phyloP scores from a whole-genome alignment of 495 filamentous ascomycete species.

The Lineolata rhizophorae region DNA sequence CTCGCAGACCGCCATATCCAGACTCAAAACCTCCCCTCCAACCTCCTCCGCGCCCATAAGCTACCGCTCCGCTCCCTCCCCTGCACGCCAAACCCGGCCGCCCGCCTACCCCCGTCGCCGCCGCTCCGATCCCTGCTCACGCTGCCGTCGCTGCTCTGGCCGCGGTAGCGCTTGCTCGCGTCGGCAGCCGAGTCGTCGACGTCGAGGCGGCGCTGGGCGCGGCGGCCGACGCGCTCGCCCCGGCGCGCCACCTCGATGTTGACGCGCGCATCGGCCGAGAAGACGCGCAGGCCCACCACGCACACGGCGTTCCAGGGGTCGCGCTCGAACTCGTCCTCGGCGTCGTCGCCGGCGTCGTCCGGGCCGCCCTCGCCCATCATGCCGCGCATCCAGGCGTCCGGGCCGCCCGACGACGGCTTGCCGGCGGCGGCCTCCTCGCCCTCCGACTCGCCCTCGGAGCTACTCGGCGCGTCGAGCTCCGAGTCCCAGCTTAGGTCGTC shows the following conservation, averaged over 20 bases:
- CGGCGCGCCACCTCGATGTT: neutral
- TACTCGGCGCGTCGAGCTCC: constrained; percentile 14
- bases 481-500: constrained; percentile 18
- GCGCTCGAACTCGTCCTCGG: neutral
- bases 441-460: constrained; percentile 3
- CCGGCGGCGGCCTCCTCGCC: neutral
- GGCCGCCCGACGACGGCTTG: too few relatives aligned
- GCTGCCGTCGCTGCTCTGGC: too few relatives aligned
- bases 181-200: neutral
- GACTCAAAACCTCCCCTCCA: too few relatives aligned
- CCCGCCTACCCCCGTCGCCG: too few relatives aligned
- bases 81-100: too few relatives aligned
- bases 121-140: too few relatives aligned
- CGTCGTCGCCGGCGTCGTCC: neutral
- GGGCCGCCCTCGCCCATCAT: neutral
- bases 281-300: constrained; percentile 58
- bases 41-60: too few relatives aligned
- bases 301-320: constrained; percentile 68
- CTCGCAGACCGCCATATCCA: too few relatives aligned
- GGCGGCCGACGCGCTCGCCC: too few relatives aligned
- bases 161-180: too few relatives aligned
- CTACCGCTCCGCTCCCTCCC: too few relatives aligned
- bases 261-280: constrained; percentile 17
- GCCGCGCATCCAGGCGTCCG: neutral
- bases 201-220: neutral